Percentiles rank a stretch among this genome's conserved stretches.
Conservation (phyloP, 352 stramenopile genomes). For the Globisporangium middletonii region DNA sequence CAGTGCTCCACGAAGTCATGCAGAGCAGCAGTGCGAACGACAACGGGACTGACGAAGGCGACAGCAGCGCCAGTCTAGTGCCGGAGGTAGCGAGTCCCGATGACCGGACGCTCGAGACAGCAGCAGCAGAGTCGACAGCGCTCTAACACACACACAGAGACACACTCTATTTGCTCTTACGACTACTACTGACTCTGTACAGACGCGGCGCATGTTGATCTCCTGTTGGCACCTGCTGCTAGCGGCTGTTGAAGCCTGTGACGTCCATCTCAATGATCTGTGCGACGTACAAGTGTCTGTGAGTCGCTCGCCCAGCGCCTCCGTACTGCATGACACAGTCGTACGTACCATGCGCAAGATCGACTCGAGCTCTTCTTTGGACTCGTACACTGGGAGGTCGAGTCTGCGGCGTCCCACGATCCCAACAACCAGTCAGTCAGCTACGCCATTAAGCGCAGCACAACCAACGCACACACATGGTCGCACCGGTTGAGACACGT, state of each 20-base stretch:
- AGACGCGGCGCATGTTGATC: not conserved
- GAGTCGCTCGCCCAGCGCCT: not conserved
- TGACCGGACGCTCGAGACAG: no score
- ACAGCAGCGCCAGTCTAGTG: conserved; percentile 4
- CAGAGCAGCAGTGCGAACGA: conserved; percentile 4
- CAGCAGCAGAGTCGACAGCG: no score
- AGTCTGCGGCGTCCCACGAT: conserved; percentile 24
- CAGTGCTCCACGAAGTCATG: conserved; percentile 53
- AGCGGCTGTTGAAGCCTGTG: conserved; percentile 73
- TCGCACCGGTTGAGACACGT: conserved; percentile 78
- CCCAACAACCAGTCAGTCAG: not conserved
- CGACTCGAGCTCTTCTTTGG: conserved; percentile 89
- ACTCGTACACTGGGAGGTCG: conserved; percentile 68
- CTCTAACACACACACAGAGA: no score
- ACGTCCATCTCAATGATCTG: conserved; percentile 71
- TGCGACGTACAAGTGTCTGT: not conserved
- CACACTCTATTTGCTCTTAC: no score
- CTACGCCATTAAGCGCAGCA: conserved; percentile 2
- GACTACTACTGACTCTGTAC: not conserved
- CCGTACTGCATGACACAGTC: not conserved
- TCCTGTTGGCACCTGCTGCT: not conserved
- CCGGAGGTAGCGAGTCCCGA: no score
- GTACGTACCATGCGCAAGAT: conserved; percentile 87
- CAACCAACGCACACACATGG: not conserved
- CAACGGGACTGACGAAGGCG: conserved; percentile 2